phyloP scores from a whole-genome alignment of 805 yeast genomes.

The Kodamaea kaohsiungensis region DNA sequence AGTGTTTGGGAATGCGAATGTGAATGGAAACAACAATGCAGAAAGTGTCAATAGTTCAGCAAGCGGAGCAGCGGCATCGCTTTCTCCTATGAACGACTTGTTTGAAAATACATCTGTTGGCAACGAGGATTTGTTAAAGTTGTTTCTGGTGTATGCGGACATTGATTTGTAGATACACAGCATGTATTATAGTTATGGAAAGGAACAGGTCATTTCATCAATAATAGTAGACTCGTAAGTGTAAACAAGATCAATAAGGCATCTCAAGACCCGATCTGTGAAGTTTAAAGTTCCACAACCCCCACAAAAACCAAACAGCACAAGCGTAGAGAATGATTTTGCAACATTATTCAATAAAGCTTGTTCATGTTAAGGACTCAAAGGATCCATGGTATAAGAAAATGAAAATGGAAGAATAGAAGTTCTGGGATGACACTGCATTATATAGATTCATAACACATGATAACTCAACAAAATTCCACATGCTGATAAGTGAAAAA shows the following conservation, averaged over 20 bases:
- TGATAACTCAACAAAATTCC: neutral
- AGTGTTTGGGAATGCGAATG: neutral
- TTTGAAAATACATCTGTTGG: slow-evolving; percentile 7
- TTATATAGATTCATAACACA: neutral
- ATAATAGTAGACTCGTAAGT: neutral
- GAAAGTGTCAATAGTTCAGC: neutral
- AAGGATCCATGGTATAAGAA: no score
- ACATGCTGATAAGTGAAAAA: neutral
- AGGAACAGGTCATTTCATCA: neutral
- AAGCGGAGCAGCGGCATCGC: neutral
- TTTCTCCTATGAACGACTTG: slow-evolving; percentile 1
- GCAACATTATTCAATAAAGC: no score
- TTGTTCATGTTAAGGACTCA: no score
- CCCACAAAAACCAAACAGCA: no score
- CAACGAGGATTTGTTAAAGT: slow-evolving; percentile 35
- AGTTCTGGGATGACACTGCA: neutral
- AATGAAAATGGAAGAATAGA: neutral
- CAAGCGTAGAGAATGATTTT: no score
- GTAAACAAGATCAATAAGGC: neutral
- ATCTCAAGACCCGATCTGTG: no score
- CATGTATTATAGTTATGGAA: neutral
- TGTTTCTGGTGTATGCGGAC: slow-evolving; percentile 39
- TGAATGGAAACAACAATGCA: neutral
- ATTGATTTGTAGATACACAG: slow-evolving; percentile 17
- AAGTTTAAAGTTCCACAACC: no score